These are phyloP conservation scores for Leccinum longicurvipes DNA, from an alignment of 768 basidiomycete species.

Conservation along the genomic window DNA sequence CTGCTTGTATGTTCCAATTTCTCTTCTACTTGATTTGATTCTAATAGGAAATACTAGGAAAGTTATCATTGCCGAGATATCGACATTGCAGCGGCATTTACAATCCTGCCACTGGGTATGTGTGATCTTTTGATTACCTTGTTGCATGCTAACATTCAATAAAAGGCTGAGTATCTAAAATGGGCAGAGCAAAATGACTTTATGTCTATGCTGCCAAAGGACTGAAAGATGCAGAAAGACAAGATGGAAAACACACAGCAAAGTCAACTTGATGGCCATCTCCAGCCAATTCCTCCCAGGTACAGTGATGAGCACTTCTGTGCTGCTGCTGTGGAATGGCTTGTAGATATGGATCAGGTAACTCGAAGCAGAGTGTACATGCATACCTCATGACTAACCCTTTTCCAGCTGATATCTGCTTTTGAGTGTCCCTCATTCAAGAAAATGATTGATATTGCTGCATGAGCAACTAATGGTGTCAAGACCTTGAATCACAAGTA, in stretches of 20 bases:
- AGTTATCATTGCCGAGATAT: neutral
- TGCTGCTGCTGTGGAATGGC: neutral
- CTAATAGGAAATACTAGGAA: neutral
- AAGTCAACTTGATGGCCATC: neutral
- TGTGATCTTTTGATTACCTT: neutral
- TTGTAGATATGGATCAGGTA: neutral
- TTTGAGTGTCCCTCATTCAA: neutral
- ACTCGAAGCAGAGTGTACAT: neutral
- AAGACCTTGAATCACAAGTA: neutral
- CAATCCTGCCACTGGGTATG: neutral
- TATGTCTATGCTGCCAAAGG: neutral
- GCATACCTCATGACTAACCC: neutral
- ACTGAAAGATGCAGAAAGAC: neutral
- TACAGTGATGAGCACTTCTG: neutral
- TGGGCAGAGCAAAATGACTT: neutral
- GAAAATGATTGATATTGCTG: neutral
- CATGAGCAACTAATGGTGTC: neutral
- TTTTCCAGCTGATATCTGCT: neutral
- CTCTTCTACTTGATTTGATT: neutral
- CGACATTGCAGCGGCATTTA: neutral
- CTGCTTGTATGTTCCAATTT: neutral
- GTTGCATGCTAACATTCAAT: neutral
- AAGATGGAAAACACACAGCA: neutral
- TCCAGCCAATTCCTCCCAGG: neutral
- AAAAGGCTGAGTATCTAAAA: neutral